phyloP scores from a whole-genome alignment of 805 yeast genomes.

The Zygosaccharomyces bailii region DNA sequence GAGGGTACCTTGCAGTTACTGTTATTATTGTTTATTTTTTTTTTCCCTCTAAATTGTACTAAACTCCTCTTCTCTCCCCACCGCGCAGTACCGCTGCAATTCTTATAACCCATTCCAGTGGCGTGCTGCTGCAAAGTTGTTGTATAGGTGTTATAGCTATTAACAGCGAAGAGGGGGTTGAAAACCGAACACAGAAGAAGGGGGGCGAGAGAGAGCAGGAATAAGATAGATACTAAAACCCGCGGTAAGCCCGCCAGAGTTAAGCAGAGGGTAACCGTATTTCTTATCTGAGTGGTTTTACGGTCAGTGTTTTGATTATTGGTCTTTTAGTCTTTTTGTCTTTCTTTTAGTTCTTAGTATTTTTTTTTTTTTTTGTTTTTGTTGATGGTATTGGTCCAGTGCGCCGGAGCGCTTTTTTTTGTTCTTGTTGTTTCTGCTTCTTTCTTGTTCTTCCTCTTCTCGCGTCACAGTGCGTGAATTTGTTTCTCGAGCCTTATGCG shows the following conservation, averaged over 20 bases:
- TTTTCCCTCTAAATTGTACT: neutral
- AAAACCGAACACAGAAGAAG: no score
- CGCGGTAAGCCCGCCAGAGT: neutral
- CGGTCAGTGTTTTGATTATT: neutral
- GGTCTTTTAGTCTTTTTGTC: neutral
- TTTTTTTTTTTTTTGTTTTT: neutral
- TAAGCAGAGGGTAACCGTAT: no score
- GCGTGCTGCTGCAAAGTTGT: no score
- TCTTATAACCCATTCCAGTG: neutral
- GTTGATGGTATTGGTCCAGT: neutral
- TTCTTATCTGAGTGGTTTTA: neutral
- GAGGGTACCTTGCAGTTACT: neutral
- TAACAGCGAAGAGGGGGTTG: no score
- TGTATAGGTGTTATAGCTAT: no score
- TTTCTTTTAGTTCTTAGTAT: neutral
- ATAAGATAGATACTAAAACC: no score
- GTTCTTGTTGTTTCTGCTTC: neutral
- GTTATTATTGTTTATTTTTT: neutral
- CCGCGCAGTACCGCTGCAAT: neutral
- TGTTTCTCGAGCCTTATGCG: constrained; percentile 3
- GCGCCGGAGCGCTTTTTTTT: neutral
- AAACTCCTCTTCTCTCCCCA: neutral
- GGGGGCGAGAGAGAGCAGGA: no score
- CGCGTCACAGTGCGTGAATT: neutral
- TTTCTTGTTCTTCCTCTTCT: neutral